Conservation (phyloP, 371 early-diverging fungal genomes). For the Quaeritorhiza haematococci region DNA sequence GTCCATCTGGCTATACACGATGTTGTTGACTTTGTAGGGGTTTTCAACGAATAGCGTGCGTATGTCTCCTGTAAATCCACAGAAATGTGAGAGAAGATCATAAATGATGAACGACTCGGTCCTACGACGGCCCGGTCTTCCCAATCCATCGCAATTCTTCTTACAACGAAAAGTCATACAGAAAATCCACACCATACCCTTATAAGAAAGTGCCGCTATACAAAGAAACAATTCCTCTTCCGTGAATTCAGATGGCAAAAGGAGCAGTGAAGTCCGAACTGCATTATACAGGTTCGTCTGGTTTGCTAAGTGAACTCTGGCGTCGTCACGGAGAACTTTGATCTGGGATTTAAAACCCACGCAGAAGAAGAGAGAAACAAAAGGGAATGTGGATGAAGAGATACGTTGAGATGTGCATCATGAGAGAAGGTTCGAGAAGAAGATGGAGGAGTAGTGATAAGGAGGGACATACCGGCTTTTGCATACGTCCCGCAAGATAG, state of each 20-base stretch:
- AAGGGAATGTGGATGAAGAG: neutral
- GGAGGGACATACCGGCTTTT: slow-evolving; percentile 76
- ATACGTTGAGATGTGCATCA: too few relatives aligned
- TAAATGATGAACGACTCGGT: neutral
- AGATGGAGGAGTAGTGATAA: neutral
- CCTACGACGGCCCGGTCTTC: neutral
- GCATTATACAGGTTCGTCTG: slow-evolving; percentile 85
- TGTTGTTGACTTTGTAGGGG: slow-evolving; percentile 89
- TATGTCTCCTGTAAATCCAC: slow-evolving; percentile 67
- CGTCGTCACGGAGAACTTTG: slow-evolving; percentile 80
- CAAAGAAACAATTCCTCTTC: slow-evolving; percentile 73
- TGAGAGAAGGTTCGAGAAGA: slow-evolving; percentile 8
- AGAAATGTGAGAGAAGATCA: slow-evolving; percentile 6
- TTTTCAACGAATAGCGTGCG: slow-evolving; percentile 91
- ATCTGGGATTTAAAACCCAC: too few relatives aligned
- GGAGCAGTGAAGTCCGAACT: slow-evolving; percentile 75
- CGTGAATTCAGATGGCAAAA: slow-evolving; percentile 77
- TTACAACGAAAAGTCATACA: too few relatives aligned
- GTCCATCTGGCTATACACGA: slow-evolving; percentile 75
- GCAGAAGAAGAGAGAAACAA: too few relatives aligned
- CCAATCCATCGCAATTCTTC: neutral
- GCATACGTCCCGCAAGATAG: slow-evolving; percentile 94
- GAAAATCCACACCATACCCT: slow-evolving; percentile 20
- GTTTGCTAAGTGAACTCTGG: slow-evolving; percentile 77
- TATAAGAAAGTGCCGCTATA: slow-evolving; percentile 86